These are phyloP conservation scores for Monotropa hypopitys DNA, from an alignment of 179 eudicot genomes.

Conservation along the genomic window DNA sequence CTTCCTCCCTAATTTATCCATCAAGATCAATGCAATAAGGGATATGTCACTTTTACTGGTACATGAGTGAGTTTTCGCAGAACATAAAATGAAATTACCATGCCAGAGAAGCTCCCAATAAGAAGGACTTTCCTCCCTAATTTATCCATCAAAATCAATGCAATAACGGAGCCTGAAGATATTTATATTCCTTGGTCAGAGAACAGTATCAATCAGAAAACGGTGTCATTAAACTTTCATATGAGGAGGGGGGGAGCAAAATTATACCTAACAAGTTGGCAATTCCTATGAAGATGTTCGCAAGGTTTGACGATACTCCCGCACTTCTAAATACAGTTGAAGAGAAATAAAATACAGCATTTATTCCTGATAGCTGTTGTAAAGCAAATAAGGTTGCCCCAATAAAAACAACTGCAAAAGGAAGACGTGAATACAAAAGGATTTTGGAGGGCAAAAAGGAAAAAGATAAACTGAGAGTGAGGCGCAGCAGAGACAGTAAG, in stretches of 20 bases:
- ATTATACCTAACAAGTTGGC: conserved; percentile 57
- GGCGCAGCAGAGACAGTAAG: neutral
- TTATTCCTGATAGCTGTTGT: conserved; percentile 94
- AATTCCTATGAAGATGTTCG: conserved; percentile 60
- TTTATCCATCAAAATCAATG: conserved; percentile 76
- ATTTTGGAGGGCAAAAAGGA: conserved; percentile 19
- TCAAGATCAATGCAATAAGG: conserved; percentile 52
- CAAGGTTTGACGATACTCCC: conserved; percentile 68
- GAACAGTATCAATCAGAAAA: neutral
- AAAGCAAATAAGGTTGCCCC: conserved; percentile 78
- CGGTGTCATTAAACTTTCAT: neutral
- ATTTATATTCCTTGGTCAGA: neutral
- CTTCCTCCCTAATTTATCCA: conserved; percentile 90
- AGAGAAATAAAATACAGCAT: conserved; percentile 93
- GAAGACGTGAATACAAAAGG: conserved; percentile 34
- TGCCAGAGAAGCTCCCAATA: conserved; percentile 72
- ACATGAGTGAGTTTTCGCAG: neutral
- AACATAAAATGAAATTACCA: conserved; percentile 35
- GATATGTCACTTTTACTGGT: conserved; percentile 16
- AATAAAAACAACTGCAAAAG: conserved; percentile 71
- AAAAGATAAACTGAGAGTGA: neutral
- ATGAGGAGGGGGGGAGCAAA: neutral
- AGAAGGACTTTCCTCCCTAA: conserved; percentile 89
- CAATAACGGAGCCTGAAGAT: conserved; percentile 55
- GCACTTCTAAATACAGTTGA: conserved; percentile 77